Conservation (phyloP, 768 basidiomycete genomes). For the Mycena maculata region DNA sequence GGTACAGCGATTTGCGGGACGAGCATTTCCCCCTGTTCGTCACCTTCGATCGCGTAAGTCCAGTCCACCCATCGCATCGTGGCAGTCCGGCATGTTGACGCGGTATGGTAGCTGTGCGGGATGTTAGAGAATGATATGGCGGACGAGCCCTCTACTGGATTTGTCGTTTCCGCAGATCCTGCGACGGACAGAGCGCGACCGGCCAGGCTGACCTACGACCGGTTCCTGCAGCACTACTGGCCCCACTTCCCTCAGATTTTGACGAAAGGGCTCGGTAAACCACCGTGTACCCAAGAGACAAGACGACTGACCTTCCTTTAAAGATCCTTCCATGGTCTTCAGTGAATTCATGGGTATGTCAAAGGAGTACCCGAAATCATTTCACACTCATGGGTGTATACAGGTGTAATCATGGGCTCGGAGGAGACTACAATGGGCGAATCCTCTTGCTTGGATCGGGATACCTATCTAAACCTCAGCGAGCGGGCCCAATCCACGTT, state of each 20-base stretch:
- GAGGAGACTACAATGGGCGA: conserved; percentile 57
- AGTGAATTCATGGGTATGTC: conserved; percentile 72
- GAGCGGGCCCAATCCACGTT: conserved; percentile 66
- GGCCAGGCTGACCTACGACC: conserved; percentile 29
- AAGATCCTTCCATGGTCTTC: conserved; percentile 73
- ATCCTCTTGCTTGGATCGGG: conserved; percentile 54
- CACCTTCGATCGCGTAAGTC: conserved; percentile 69
- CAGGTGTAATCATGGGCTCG: conserved; percentile 78
- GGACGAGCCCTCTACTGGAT: conserved; percentile 1
- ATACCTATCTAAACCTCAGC: conserved; percentile 61
- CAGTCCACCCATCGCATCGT: neutral
- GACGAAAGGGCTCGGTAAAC: conserved; percentile 63
- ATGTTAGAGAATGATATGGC: conserved; percentile 31
- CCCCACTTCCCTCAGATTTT: conserved; percentile 57
- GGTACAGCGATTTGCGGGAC: conserved; percentile 67
- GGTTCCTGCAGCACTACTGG: conserved; percentile 30
- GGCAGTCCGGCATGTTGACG: neutral
- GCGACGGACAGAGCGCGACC: neutral
- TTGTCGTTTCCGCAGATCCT: neutral
- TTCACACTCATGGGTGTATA: neutral
- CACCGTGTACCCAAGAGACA: neutral
- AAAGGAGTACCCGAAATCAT: neutral
- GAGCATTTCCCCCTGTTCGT: conserved; percentile 77
- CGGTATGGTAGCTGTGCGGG: neutral
- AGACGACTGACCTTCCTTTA: neutral